Evolutionary conservation across 176 grass and related monocot species (phyloP).

Genomic region (Panicum miliaceum): DNA sequence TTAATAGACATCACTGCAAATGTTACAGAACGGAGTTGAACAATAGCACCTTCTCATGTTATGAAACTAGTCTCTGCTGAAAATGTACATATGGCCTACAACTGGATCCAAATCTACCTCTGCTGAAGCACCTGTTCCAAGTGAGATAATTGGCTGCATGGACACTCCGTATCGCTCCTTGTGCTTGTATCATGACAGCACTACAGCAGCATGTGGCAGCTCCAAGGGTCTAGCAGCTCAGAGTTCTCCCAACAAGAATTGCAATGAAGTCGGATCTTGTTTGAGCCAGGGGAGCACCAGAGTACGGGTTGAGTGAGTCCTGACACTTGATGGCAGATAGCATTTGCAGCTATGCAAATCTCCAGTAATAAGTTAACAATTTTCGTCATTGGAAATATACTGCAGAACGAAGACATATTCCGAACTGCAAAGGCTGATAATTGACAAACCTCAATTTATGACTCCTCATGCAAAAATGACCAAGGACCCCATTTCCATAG

Average conservation of each 20-base stretch:
- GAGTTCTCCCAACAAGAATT: background rate
- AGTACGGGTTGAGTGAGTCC: background rate
- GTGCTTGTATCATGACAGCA: background rate
- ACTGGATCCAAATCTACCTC: too few species aligned
- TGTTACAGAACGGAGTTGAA: background rate
- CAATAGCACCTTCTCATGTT: too few species aligned
- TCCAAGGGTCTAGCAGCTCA: background rate
- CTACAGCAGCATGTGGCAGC: background rate
- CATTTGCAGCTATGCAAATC: background rate
- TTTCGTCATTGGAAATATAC: background rate
- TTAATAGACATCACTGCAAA: background rate
- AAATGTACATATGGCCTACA: too few species aligned
- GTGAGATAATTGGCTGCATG: background rate
- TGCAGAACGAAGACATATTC: background rate
- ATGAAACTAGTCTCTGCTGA: too few species aligned
- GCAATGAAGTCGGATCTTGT: background rate
- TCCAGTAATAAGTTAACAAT: constrained; percentile 16
- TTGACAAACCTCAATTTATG: constrained; percentile 56
- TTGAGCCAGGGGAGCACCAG: background rate
- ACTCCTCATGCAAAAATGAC: constrained; percentile 75
- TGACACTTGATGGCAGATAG: background rate
- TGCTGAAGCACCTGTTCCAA: background rate
- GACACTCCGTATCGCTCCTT: background rate
- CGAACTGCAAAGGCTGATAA: background rate
- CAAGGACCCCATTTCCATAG: constrained; percentile 86